phyloP scores from a whole-genome alignment of 2,329 filamentous ascomycete genomes.

The Penicillium sp. region DNA sequence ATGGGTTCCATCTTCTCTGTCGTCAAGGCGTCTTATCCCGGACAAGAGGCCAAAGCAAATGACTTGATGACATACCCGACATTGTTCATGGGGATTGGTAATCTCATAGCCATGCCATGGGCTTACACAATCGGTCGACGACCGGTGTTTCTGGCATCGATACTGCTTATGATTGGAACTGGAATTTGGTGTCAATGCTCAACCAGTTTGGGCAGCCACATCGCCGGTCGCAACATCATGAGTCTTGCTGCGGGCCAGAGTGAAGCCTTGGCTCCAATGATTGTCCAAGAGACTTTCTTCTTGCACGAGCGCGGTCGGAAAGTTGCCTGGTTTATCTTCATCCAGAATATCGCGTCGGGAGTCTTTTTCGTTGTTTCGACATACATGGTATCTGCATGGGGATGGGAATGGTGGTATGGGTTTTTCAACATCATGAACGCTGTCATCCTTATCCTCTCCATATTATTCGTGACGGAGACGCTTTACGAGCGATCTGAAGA shows the following conservation, averaged over 20 bases:
- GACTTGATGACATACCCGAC: slow-evolving; percentile 39
- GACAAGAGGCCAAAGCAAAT: slow-evolving; percentile 28
- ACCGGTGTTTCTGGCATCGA: slow-evolving; percentile 19
- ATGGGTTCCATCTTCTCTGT: slow-evolving; percentile 42
- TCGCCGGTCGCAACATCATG: slow-evolving; percentile 20
- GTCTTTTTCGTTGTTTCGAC: too few species aligned
- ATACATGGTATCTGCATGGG: too few species aligned
- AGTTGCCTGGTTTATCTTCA: slow-evolving; percentile 18
- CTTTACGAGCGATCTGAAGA: too few species aligned
- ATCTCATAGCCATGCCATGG: slow-evolving; percentile 22
- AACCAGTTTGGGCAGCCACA: slow-evolving; percentile 6
- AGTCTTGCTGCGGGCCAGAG: slow-evolving; percentile 16
- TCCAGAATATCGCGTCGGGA: too few species aligned
- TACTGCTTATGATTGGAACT: slow-evolving; percentile 9
- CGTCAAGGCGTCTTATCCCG: slow-evolving; percentile 12
- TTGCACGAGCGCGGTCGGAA: slow-evolving; percentile 19
- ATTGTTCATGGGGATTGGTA: slow-evolving; percentile 29
- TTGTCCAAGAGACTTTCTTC: slow-evolving; percentile 15
- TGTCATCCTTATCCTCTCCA: too few species aligned
- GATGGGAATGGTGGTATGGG: too few species aligned
- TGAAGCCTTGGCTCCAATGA: slow-evolving; percentile 16
- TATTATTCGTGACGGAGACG: too few species aligned
- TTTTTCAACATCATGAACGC: too few species aligned
- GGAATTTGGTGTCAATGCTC: slow-evolving; percentile 19
- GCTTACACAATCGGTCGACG: slow-evolving; percentile 17